Percentiles rank a stretch among this genome's conserved stretches.
Evolutionary conservation across 2,329 filamentous ascomycete species (phyloP).

Genomic region (Pseudogymnoascus sp.): DNA sequence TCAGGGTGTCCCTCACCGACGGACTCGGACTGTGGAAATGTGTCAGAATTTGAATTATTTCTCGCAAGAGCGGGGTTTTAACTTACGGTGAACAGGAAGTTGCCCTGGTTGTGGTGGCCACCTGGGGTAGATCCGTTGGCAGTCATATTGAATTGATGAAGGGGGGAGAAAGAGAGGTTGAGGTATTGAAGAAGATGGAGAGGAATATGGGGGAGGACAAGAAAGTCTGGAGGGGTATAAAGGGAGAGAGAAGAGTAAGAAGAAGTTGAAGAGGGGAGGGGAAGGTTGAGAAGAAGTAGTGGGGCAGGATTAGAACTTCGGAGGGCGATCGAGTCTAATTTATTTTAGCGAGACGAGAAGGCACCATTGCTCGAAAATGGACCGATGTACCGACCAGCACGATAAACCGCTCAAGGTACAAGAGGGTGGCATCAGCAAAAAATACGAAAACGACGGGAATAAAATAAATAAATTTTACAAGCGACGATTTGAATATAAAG

Average conservation of each 20-base stretch:
- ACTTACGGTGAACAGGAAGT: constrained; percentile 75
- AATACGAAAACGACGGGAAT: neutral
- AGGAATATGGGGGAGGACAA: constrained; percentile 15
- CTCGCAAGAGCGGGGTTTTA: neutral
- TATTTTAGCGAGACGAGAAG: constrained; percentile 10
- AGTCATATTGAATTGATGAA: constrained; percentile 46
- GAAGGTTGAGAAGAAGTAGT: constrained; percentile 10
- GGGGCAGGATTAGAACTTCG: constrained; percentile 6
- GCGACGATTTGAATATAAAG: neutral
- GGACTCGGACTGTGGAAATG: constrained; percentile 59
- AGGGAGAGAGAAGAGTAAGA: constrained; percentile 11
- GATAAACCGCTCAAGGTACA: constrained; percentile 2
- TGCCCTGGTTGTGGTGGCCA: constrained; percentile 52
- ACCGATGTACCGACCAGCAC: neutral
- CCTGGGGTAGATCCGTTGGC: constrained; percentile 30
- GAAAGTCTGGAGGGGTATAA: constrained; percentile 10
- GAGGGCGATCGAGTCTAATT: neutral
- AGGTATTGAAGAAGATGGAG: constrained; percentile 1
- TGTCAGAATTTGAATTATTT: constrained; percentile 15
- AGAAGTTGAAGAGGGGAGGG: constrained; percentile 13
- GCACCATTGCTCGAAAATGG: neutral
- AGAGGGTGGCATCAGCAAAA: neutral
- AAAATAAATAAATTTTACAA: neutral
- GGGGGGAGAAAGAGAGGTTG: constrained; percentile 12
- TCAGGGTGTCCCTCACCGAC: constrained; percentile 88